Evolutionary conservation across 2,329 filamentous ascomycete species (phyloP).

Genomic region (Sarocladium kiliense): DNA sequence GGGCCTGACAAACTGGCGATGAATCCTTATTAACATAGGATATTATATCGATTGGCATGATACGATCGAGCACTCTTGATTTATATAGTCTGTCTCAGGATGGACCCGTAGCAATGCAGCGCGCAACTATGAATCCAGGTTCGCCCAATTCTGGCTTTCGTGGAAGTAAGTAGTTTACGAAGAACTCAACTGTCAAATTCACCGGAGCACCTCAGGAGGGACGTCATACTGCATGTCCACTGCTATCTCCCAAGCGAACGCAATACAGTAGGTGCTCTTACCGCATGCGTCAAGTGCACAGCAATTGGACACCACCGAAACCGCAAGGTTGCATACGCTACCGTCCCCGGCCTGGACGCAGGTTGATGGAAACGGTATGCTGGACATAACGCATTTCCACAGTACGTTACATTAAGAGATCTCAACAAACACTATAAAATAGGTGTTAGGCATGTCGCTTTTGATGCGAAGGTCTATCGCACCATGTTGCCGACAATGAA

Average conservation of each 20-base stretch:
- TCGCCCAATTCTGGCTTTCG: not conserved
- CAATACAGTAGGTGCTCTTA: not conserved
- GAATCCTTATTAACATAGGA: not conserved
- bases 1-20: not conserved
- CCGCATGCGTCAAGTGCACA: not conserved
- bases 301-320: too few relatives aligned
- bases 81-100: too few relatives aligned
- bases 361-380: not conserved
- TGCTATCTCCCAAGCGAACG: not conserved
- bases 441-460: not conserved
- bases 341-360: not conserved
- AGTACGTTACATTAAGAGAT: not conserved
- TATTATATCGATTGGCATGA: too few relatives aligned
- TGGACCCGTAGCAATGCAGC: not conserved
- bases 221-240: not conserved
- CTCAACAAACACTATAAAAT: not conserved
- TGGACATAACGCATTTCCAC: not conserved
- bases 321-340: not conserved
- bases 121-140: not conserved
- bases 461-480: not conserved
- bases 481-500: not conserved
- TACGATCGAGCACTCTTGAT: too few relatives aligned
- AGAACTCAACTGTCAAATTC: not conserved
- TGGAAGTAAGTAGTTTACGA: not conserved
- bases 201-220: not conserved